Base-by-base conservation (phyloP, 805 yeast species). In the Teunomyces panamensis region DNA sequence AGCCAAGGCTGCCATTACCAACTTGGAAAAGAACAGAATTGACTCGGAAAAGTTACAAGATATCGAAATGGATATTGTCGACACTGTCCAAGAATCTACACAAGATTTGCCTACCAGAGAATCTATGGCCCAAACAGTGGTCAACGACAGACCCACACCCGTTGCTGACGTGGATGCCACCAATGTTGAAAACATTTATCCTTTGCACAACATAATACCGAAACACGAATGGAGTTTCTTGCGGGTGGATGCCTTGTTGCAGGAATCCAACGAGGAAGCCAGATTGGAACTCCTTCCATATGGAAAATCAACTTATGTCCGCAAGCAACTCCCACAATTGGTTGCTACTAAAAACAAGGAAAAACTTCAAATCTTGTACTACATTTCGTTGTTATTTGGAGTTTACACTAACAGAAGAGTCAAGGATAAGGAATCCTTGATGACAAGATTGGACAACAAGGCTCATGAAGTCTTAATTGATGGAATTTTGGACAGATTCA, bases 1-100 rank as follows among this genome's bases (percentile, higher is more conserved):
- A 72, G 97, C 97, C 52, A 92, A 89, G 73, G 86, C 89, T 57
- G 96, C 96, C 30, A 87, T 94, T 59, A 72, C 80, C 44, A 92
- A 85, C 63, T 68, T 83, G 58, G 94, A 85, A 59, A 82, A 86
- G 65, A 94, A 94, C 69, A 78, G 87, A 58, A 84, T 94, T 60
- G 97, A 94, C 63, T 79, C 96, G 2, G 95, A 82, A 45, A 80
- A 83, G 65, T 78, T 94, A 55, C 86, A 79, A 47, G 85, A 78
- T 50, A 73, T 83, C 44, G 94, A 92, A 63, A 65, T 81, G 50
- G 94, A 88, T 57, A 91, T 92, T 58, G 82, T 90, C 46, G 96
- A 88, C 56, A 77, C 84, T 32, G 90, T 94, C 52, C 80, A 80
- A 62, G 74, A 77, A 30, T 77, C 84, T 39, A 89, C 97, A 1